Base-by-base conservation (phyloP, 306 rosid genomes). In the Datisca glomerata region DNA sequence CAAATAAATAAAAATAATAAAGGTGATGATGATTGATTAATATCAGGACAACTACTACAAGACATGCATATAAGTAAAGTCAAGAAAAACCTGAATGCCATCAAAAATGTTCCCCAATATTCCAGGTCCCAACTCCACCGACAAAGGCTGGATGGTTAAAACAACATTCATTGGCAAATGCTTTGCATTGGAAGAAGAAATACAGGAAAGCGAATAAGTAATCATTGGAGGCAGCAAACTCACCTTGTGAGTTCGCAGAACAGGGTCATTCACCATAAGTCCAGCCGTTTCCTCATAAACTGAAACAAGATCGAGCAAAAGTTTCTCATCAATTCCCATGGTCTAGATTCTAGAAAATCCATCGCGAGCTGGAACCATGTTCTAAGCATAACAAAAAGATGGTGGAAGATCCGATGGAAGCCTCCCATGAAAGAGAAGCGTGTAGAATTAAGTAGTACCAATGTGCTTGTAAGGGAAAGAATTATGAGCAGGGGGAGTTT, bases 111-210 rank as follows among this genome's bases (percentile, higher is more conserved):
- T 91, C 68, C 98, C 98, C 69, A 84, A 52, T 45, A 91, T 91
- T 61, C 96, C 98, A 57, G 98, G 98, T 43, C 98, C 98, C 71
- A 91, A 78, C 78, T 91, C 98, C 58, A 91, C 98, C n/a, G 98
- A 91, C 61, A 91, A 60, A 49, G 96, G 98, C 98, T 91, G 86
- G 46, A 59, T 63, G 4, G 24, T 18, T 40, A 38, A 61, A 13
- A 68, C 3, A 45, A 8, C 14, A 49, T 18, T 39, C 37, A 53
- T 70, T n/a, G n/a, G n/a, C n/a, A n/a, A n/a, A n/a, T n/a, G n/a
- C n/a, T n/a, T n/a, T n/a, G n/a, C 49, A 63, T 68, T 19, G 33
- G 18, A 65, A 57, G 43, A 51, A 25, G 18, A 22, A 49, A 44
- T 12, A 12, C 20, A 21, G 23, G 33, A 56, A 39, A 49, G 49